These are phyloP conservation scores for Colletotrichum navitas DNA, from an alignment of 2,329 filamentous ascomycete genomes.

Conservation along the genomic window DNA sequence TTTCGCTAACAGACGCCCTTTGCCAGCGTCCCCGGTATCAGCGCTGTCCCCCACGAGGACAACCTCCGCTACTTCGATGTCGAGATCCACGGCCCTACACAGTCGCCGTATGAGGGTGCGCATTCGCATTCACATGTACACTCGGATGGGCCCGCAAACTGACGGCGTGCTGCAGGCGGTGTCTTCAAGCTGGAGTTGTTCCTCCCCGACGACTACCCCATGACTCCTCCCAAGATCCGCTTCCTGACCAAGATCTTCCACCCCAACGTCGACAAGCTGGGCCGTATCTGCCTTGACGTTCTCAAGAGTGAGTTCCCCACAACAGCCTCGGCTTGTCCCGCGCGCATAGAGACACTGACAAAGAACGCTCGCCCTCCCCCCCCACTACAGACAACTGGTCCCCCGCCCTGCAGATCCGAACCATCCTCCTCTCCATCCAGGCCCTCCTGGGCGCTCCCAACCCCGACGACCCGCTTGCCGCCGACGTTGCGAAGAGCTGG, in stretches of 20 bases:
- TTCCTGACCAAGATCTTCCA: conserved; percentile 99
- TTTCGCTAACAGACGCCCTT: conserved; percentile 15
- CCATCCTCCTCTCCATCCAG: conserved; percentile 98
- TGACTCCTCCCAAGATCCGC: conserved; percentile 98
- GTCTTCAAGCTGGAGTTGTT: conserved; percentile 98
- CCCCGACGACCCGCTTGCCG: conserved; percentile 97
- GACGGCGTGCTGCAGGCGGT: conserved; percentile 64
- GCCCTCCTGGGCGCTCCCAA: conserved; percentile 96
- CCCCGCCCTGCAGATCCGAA: conserved; percentile 95
- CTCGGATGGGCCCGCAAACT: conserved; percentile 1
- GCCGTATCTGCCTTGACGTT: conserved; percentile 96
- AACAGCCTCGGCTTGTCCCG: neutral
- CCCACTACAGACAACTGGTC: conserved; percentile 89
- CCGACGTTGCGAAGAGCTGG: conserved; percentile 97
- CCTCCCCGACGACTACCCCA: conserved; percentile 97
- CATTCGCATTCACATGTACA: conserved; percentile 44
- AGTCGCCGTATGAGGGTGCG: conserved; percentile 94
- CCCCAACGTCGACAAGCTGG: conserved; percentile 97
- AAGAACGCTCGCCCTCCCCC: neutral
- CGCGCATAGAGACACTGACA: conserved; percentile 19
- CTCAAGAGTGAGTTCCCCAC: conserved; percentile 80
- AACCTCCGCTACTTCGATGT: conserved; percentile 99
- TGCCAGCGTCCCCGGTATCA: conserved; percentile 91
- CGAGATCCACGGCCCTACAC: conserved; percentile 90
- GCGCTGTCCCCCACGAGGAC: conserved; percentile 94